Percentiles rank a stretch among this genome's conserved stretches.
phyloP scores from a whole-genome alignment of 2,329 filamentous ascomycete genomes.

The Cryphonectria nitschkei region DNA sequence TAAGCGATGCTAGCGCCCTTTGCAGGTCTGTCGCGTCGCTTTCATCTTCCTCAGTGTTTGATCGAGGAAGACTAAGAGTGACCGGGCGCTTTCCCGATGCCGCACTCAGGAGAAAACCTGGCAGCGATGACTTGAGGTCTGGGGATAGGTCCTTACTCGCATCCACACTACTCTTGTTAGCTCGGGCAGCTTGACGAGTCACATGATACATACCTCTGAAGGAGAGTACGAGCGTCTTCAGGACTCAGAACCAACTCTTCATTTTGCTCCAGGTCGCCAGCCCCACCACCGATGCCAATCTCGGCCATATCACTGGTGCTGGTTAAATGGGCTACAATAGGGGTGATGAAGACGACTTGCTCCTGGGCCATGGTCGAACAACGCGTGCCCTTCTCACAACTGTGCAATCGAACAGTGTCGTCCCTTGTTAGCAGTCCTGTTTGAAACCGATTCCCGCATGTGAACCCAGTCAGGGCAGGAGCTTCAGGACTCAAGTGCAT shows the following conservation, averaged over 20 bases:
- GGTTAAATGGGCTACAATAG: slow-evolving; percentile 69
- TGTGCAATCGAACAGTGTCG: slow-evolving; percentile 71
- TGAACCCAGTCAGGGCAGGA: slow-evolving; percentile 71
- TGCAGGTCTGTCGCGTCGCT: slow-evolving; percentile 21
- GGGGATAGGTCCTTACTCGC: slow-evolving; percentile 16
- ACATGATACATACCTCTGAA: slow-evolving; percentile 23
- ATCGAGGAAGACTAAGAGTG: slow-evolving; percentile 15
- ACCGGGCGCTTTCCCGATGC: slow-evolving; percentile 14
- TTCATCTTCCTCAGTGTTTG: slow-evolving; percentile 34
- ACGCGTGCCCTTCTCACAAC: slow-evolving; percentile 75
- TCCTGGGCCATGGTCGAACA: slow-evolving; percentile 53
- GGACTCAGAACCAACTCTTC: slow-evolving; percentile 65
- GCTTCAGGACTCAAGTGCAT: slow-evolving; percentile 60
- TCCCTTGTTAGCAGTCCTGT: slow-evolving; percentile 73
- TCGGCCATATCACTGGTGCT: slow-evolving; percentile 70
- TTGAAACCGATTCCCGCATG: slow-evolving; percentile 71
- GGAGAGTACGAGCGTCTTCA: slow-evolving; percentile 55
- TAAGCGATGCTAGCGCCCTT: slow-evolving; percentile 20
- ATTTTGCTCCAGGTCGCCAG: slow-evolving; percentile 71
- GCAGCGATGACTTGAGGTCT: slow-evolving; percentile 30
- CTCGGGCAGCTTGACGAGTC: too few relatives aligned
- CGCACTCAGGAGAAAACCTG: slow-evolving; percentile 12
- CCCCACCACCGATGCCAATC: slow-evolving; percentile 77
- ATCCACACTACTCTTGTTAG: slow-evolving; percentile 1
- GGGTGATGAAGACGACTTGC: slow-evolving; percentile 72